Evolutionary conservation across 2,329 filamentous ascomycete species (phyloP).

Genomic region (Verticillium longisporum): DNA sequence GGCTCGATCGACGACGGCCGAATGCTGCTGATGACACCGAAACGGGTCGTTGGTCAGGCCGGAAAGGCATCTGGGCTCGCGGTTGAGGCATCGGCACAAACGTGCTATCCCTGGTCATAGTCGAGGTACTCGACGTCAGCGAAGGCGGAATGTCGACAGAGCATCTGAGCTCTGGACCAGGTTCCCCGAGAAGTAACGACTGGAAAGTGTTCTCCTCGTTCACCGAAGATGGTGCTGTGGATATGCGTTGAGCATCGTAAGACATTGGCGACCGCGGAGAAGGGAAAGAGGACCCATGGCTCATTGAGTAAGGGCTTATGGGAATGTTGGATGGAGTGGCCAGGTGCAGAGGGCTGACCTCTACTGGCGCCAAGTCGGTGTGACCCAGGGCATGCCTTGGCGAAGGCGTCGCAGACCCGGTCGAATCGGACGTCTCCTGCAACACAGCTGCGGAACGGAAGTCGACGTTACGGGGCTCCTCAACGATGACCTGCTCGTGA

Average conservation of each 20-base stretch:
- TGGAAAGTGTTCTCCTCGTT: slow-evolving; percentile 65
- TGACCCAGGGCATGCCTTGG: slow-evolving; percentile 31
- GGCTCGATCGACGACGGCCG: slow-evolving; percentile 65
- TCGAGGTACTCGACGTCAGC: slow-evolving; percentile 67
- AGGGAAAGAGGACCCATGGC: slow-evolving; percentile 58
- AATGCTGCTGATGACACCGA: slow-evolving; percentile 57
- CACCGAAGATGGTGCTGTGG: slow-evolving; percentile 68
- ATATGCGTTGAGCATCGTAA: slow-evolving; percentile 65
- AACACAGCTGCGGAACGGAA: slow-evolving; percentile 30
- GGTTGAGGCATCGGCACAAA: slow-evolving; percentile 25
- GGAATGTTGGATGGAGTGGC: slow-evolving; percentile 38
- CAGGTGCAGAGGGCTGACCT: slow-evolving; percentile 38
- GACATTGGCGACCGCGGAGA: slow-evolving; percentile 64
- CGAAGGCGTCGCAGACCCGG: slow-evolving; percentile 37
- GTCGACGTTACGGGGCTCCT: slow-evolving; percentile 30
- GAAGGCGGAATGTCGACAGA: slow-evolving; percentile 72
- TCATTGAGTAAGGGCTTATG: slow-evolving; percentile 59
- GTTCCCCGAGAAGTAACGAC: slow-evolving; percentile 66
- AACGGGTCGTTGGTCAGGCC: slow-evolving; percentile 49
- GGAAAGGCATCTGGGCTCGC: slow-evolving; percentile 32
- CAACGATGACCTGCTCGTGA: slow-evolving; percentile 43
- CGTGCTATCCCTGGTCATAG: slow-evolving; percentile 64
- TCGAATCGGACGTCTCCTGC: slow-evolving; percentile 23
- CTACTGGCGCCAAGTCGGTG: slow-evolving; percentile 43
- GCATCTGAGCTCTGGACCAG: slow-evolving; percentile 63